Conservation (phyloP, 257 asterid genomes). For the Nicotiana tabacum region DNA sequence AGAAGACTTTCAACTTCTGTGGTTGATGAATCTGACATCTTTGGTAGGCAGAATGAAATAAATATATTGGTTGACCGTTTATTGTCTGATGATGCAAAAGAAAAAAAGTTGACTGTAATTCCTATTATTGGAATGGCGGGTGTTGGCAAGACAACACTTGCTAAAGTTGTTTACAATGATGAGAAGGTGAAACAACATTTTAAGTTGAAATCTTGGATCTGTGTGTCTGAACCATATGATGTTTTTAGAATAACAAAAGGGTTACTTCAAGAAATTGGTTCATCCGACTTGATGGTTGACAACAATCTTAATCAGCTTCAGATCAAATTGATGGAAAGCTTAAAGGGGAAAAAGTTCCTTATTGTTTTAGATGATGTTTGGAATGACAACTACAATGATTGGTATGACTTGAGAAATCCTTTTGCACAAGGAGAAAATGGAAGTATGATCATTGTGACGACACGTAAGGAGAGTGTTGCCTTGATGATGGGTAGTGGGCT, state of each 20-base stretch:
- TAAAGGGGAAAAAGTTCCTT: neutral
- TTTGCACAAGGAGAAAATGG: slow-evolving; percentile 3
- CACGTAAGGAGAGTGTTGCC: slow-evolving; percentile 14
- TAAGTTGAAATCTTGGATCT: slow-evolving; percentile 7
- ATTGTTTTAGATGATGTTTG: slow-evolving; percentile 23
- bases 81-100: neutral
- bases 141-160: slow-evolving; percentile 4
- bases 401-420: slow-evolving; percentile 3
- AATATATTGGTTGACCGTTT: neutral
- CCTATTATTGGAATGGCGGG: slow-evolving; percentile 11
- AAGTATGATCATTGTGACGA: slow-evolving; percentile 18
- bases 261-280: neutral
- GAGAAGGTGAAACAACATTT: neutral
- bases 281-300: neutral
- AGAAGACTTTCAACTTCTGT: slow-evolving; percentile 15
- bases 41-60: neutral
- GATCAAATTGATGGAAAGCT: neutral
- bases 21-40: neutral
- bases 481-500: neutral
- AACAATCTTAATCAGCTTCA: neutral
- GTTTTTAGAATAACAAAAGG: neutral
- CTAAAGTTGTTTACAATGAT: slow-evolving; percentile 18
- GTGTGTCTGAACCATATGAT: slow-evolving; percentile 18
- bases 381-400: neutral
- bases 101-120: neutral